Evolutionary conservation across 768 basidiomycete species (phyloP), one percentile per base, ranked within the genome.

Genomic region (Lepiota brunneoincarnata): DNA sequence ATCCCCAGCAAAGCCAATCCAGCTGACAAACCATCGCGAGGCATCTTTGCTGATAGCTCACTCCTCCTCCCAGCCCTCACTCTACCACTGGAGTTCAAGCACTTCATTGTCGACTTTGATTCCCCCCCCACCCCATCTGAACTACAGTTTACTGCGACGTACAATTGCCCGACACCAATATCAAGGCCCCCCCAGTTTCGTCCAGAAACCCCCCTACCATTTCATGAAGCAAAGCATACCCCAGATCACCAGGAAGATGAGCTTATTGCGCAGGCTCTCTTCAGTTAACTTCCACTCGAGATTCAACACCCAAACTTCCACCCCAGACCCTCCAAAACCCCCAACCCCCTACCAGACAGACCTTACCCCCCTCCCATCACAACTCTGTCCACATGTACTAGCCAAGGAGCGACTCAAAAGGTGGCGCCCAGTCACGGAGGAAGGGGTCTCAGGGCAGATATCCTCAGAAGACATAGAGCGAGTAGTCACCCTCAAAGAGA

Each of bases 21-120:
- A 0, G 69, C 72, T 0, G 69, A 74, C 44, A 18, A n/a, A 0
- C 66, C 68, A 3, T 71, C 69, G 0, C 23, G 62, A 1, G 66
- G 69, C 4, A 4, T 43, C 14, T 64, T 65, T 40, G 62, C 61
- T 1, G 24, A 58, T 1, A 2, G 15, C 2, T 0, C 24, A 3
- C 3, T 4, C 24, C 49, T 57, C 47, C 63, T 64, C 17, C 64
- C 31, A 9, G 48, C 24, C n/a, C 28, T 18, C 26, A 17, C 23
- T 6, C 37, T 49, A 23, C 50, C 50, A 20, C 39, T 7, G 9
- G 6, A 7, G 9, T 12, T 41, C 39, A 6, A 21, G 21, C 39
- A 7, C 7, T 41, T 17, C 39, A 6, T 41, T 7, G 7, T 17
- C 9, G 39, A 41, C 12, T 41, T 41, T 12, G 50, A 65, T 28